Percentiles rank a stretch among this genome's conserved stretches.
Conservation (phyloP, 768 basidiomycete genomes). For the Boletellus sp. region DNA sequence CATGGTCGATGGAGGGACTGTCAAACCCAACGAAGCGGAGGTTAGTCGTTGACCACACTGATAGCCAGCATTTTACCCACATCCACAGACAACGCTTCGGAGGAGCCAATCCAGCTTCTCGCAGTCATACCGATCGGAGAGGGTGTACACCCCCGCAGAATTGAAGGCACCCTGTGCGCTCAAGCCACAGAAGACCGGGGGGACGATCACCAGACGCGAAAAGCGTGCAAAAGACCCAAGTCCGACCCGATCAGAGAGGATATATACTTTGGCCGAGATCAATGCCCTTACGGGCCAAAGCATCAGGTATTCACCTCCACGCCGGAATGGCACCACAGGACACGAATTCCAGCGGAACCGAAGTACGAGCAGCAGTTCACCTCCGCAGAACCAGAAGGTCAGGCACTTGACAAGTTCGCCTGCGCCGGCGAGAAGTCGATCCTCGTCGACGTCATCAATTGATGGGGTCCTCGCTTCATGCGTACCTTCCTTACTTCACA, state of each 20-base stretch:
- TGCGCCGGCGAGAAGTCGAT: slow-evolving; percentile 19
- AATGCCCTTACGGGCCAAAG: slow-evolving; percentile 30
- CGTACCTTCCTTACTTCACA: slow-evolving; percentile 61
- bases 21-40: slow-evolving; percentile 20
- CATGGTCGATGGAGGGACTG: slow-evolving; percentile 8
- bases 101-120: slow-evolving; percentile 20
- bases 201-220: slow-evolving; percentile 16
- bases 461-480: slow-evolving; percentile 58
- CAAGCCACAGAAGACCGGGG: slow-evolving; percentile 17
- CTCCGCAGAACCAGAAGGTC: slow-evolving; percentile 14
- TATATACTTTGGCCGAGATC: slow-evolving; percentile 33
- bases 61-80: background rate
- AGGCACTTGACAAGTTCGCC: slow-evolving; percentile 12
- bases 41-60: slow-evolving; percentile 11
- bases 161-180: slow-evolving; percentile 10
- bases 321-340: slow-evolving; percentile 8
- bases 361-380: slow-evolving; percentile 20
- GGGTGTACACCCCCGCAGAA: slow-evolving; percentile 19
- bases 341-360: slow-evolving; percentile 11
- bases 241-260: slow-evolving; percentile 32
- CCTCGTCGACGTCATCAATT: slow-evolving; percentile 41
- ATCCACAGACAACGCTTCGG: slow-evolving; percentile 15
- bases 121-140: slow-evolving; percentile 26
- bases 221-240: slow-evolving; percentile 21
- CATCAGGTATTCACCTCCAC: slow-evolving; percentile 22